Evolutionary conservation across 805 yeast species (phyloP).

Genomic region (Sungouiozyma intestinalis): DNA sequence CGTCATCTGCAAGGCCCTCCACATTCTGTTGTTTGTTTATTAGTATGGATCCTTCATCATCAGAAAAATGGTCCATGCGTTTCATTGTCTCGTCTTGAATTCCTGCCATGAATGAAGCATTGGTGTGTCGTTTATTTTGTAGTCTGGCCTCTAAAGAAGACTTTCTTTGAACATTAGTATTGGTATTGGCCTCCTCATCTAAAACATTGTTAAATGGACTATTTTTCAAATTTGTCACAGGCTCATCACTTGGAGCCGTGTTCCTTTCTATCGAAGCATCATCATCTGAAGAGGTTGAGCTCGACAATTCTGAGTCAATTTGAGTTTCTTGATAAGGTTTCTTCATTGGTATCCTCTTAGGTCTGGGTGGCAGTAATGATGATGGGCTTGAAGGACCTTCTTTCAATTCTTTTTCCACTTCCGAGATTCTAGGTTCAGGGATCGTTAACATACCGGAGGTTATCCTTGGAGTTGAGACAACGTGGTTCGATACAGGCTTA

Average conservation of each 20-base stretch:
- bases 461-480: conserved; percentile 25
- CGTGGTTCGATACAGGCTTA: conserved; percentile 7
- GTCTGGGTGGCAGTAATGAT: conserved; percentile 23
- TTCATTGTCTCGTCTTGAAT: conserved; percentile 10
- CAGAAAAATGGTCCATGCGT: conserved; percentile 7
- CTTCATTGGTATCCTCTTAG: conserved; percentile 29
- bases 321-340: conserved; percentile 18
- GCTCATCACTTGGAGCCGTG: background rate
- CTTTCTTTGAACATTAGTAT: conserved; percentile 14
- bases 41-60: conserved; percentile 6
- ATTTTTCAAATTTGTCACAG: background rate
- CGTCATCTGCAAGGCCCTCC: background rate
- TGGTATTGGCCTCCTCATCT: background rate
- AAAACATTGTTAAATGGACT: conserved; percentile 6
- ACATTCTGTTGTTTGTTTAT: background rate
- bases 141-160: conserved; percentile 19
- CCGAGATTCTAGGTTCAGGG: conserved; percentile 35
- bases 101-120: conserved; percentile 8
- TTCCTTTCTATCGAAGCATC: background rate
- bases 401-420: conserved; percentile 30
- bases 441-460: conserved; percentile 36
- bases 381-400: conserved; percentile 33
- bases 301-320: conserved; percentile 2
- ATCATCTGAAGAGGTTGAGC: conserved; percentile 2
- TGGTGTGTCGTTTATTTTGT: conserved; percentile 9